Conservation (phyloP, 768 basidiomycete genomes). For the Boletus rex-veris region DNA sequence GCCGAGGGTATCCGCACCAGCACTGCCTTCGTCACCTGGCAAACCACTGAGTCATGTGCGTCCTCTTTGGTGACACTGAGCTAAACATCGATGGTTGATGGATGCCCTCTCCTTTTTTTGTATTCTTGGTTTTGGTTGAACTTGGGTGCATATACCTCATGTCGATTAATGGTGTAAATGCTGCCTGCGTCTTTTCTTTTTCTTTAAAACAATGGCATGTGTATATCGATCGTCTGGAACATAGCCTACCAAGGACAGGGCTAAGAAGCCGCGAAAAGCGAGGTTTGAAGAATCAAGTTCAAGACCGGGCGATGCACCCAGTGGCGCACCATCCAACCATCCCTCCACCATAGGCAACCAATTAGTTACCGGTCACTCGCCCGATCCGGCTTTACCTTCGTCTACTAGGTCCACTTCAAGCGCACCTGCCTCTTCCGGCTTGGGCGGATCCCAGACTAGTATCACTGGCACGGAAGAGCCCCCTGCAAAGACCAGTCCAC, state of each 20-base stretch:
- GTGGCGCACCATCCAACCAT: background rate
- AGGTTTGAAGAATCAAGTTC: slow-evolving; percentile 16
- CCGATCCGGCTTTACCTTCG: background rate
- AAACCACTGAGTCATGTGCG: slow-evolving; percentile 84
- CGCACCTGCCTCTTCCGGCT: background rate
- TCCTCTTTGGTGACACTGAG: slow-evolving; percentile 63
- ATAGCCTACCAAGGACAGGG: slow-evolving; percentile 74
- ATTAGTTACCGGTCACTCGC: background rate
- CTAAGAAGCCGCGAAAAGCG: slow-evolving; percentile 60
- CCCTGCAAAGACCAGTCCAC: slow-evolving; percentile 5
- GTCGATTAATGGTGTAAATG: slow-evolving; percentile 33
- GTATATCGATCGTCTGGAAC: slow-evolving; percentile 16
- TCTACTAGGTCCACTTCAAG: background rate
- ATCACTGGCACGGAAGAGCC: background rate
- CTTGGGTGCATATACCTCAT: slow-evolving; percentile 24
- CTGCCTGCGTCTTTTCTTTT: slow-evolving; percentile 16
- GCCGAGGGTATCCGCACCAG: slow-evolving; percentile 18
- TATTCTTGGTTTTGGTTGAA: slow-evolving; percentile 10
- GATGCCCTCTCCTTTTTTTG: slow-evolving; percentile 9
- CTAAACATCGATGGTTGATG: slow-evolving; percentile 46
- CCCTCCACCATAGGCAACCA: background rate
- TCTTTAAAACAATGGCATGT: slow-evolving; percentile 19
- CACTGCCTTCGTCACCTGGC: slow-evolving; percentile 45
- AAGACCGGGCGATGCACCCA: background rate
- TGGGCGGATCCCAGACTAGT: background rate